These are phyloP conservation scores for Lactifluus pinguis DNA, from an alignment of 768 basidiomycete genomes.

Conservation along the genomic window DNA sequence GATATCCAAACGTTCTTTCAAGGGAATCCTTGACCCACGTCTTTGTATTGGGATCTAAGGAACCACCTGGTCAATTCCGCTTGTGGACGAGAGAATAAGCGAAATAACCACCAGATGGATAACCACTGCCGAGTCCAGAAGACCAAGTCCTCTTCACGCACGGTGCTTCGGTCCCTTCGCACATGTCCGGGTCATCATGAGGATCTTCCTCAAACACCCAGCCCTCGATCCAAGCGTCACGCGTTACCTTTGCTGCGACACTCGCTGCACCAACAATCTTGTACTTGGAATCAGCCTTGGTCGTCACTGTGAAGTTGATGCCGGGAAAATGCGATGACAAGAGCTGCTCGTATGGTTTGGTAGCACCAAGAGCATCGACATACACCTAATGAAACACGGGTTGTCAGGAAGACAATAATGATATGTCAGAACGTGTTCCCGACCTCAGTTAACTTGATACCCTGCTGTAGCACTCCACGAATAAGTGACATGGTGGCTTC, in stretches of 20 bases:
- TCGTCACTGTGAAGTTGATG: constrained; percentile 79
- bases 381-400: constrained; percentile 57
- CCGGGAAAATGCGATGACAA: constrained; percentile 67
- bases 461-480: constrained; percentile 69
- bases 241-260: constrained; percentile 95
- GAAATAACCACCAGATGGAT: constrained; percentile 58
- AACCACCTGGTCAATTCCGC: background rate
- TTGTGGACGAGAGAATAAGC: background rate
- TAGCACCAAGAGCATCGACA: constrained; percentile 90
- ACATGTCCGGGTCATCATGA: constrained; percentile 1
- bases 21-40: constrained; percentile 71
- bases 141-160: constrained; percentile 25
- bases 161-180: background rate
- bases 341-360: constrained; percentile 76
- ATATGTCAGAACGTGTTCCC: constrained; percentile 8
- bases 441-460: constrained; percentile 74
- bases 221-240: constrained; percentile 80
- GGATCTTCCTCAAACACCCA: constrained; percentile 65
- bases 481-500: constrained; percentile 88
- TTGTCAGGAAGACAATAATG: background rate
- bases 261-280: constrained; percentile 97
- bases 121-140: constrained; percentile 65
- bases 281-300: constrained; percentile 92
- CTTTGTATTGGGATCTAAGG: constrained; percentile 82
- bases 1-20: constrained; percentile 88